Base-by-base conservation (phyloP, 805 yeast species). In the Ogataea degrootiae region DNA sequence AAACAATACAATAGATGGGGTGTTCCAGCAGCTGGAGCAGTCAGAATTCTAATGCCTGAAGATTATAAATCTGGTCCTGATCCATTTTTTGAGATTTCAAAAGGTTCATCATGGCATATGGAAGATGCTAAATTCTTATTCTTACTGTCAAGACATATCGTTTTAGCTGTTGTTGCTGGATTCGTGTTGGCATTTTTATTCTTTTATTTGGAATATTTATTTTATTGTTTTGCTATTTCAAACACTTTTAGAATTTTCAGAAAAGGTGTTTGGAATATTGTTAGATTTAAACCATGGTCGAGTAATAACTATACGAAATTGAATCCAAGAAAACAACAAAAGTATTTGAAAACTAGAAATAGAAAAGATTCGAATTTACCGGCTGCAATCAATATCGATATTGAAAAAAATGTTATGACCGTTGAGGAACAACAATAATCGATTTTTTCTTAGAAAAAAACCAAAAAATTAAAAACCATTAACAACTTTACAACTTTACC, bases 81-180 rank as follows among this genome's bases (percentile, higher is more conserved):
- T 54, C 76, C 90, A 0, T 86, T 87, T 62, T 90, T 91, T 66
- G 74, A 80, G 37, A 83, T 87, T 46, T 72, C 88, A 0, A 77
- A 79, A 46, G 97, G 97, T 41, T 87, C 96, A 0, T 86, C 96
- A 23, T 91, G 97, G 97, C 97, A 91, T 67, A 69, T 80, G 59
- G 88, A 83, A 54, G 97, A 91, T 65, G 96, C 97, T 11, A 75
- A 80, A 45, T 79, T 87, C 61, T 80, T 90, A 66, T 82, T 86
- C 60, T 69, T 78, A 8, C 68, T 90, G 67, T 89, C 87, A 16
- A 75, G 79, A 53, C 96, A 91, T 65, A 79, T 91, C 54, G 74
- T 80, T 15, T 67, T 84, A 37, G 84, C 90, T 26, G 87, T 88
- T 2, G 60, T 85, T 38, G 78, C 77, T 14, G 96, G 96, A 1